Evolutionary conservation across 176 grass and related monocot genomes (phyloP).

Genomic region (Carex cristatella): DNA sequence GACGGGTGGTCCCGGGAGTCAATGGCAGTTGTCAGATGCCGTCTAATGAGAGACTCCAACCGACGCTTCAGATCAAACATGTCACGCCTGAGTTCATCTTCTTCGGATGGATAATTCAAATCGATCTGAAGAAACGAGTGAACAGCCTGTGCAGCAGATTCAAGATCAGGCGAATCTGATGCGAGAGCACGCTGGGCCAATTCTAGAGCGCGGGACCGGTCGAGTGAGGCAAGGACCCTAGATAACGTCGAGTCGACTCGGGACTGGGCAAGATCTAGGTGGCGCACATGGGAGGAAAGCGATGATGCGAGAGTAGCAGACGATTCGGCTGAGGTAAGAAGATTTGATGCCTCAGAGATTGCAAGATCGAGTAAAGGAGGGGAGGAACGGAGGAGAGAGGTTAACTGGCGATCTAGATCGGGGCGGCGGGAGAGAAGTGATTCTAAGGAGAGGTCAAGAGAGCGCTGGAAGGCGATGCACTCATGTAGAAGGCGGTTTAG

Average conservation of each 20-base stretch:
- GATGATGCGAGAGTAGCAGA: conserved; percentile 54
- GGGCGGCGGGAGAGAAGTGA: conserved; percentile 64
- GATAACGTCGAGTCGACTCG: conserved; percentile 45
- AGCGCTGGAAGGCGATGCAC: conserved; percentile 83
- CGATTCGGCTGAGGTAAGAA: conserved; percentile 51
- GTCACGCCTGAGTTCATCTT: conserved; percentile 70
- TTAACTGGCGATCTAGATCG: conserved; percentile 64
- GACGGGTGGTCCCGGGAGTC: conserved; percentile 68
- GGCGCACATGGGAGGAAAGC: conserved; percentile 65
- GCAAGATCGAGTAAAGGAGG: conserved; percentile 72
- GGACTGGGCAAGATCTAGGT: conserved; percentile 67
- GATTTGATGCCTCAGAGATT: conserved; percentile 54
- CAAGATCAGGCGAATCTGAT: conserved; percentile 45
- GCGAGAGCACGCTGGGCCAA: conserved; percentile 55
- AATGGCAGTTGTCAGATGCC: conserved; percentile 54
- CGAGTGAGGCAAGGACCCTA: conserved; percentile 54
- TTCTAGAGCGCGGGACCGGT: conserved; percentile 66
- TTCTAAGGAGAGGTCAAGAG: conserved; percentile 60
- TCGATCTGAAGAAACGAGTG: conserved; percentile 78
- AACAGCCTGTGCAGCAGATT: conserved; percentile 40
- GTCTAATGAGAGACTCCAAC: conserved; percentile 55
- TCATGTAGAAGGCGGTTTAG: conserved; percentile 77
- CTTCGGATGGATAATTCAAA: conserved; percentile 47
- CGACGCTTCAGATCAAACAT: conserved; percentile 67
- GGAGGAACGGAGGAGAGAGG: conserved; percentile 52